A percentile compares a stretch with the other conserved stretches of the same genome.
Evolutionary conservation across 179 eudicot species (phyloP).

Genomic region (Camellia oleifera): DNA sequence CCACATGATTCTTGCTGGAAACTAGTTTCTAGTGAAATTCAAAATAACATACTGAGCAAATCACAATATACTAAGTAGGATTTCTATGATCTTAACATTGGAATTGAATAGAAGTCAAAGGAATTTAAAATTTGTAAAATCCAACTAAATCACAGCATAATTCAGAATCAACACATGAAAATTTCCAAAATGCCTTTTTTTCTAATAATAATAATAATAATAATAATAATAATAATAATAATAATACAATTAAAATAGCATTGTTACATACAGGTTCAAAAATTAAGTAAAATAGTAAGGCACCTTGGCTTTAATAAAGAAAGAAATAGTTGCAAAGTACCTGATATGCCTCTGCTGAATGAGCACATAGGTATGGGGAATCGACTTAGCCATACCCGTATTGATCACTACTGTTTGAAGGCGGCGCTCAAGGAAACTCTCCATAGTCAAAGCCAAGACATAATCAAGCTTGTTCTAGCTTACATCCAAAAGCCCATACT

Average conservation of each 20-base stretch:
- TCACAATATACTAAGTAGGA: background rate
- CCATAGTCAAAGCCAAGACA: constrained; percentile 54
- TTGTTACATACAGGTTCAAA: no score
- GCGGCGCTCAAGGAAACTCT: constrained; percentile 52
- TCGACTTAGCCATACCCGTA: constrained; percentile 62
- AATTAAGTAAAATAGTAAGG: background rate
- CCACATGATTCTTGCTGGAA: no score
- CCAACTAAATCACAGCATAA: no score
- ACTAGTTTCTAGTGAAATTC: no score
- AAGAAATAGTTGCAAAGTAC: constrained; percentile 9
- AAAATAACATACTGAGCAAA: background rate
- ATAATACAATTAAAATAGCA: no score
- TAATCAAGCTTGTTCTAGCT: constrained; percentile 60
- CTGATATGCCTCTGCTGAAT: constrained; percentile 53
- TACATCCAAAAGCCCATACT: constrained; percentile 43
- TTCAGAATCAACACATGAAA: background rate
- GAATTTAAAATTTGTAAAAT: no score
- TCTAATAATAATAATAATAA: no score
- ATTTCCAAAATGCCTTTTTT: background rate
- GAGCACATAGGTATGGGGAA: constrained; percentile 52
- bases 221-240: no score
- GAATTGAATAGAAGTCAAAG: no score
- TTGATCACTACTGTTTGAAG: constrained; percentile 56
- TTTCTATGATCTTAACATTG: no score
- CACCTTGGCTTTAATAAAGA: background rate